Evolutionary conservation across 305 asterid genomes (phyloP).

Genomic region (Solanum hybrid): DNA sequence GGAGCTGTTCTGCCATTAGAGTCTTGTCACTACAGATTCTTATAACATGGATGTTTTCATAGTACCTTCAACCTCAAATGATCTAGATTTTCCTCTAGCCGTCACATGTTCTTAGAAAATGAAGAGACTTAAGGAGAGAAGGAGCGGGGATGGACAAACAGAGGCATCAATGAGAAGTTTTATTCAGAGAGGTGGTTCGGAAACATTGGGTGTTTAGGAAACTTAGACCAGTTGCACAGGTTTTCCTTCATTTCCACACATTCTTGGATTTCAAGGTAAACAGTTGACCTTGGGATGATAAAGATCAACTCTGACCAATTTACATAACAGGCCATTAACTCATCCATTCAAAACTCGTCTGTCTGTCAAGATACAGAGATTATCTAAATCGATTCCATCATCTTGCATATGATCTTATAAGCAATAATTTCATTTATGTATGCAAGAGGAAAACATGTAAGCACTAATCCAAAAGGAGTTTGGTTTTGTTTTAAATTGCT

Average conservation of each 20-base stretch:
- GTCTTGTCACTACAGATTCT: neutral
- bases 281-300: neutral
- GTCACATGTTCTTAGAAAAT: neutral
- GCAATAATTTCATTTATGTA: neutral
- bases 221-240: neutral
- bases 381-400: neutral
- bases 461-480: neutral
- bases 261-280: neutral
- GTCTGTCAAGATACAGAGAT: neutral
- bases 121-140: neutral
- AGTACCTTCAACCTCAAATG: neutral
- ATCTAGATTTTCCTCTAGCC: neutral
- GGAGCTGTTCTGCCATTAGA: neutral
- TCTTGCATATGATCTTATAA: neutral
- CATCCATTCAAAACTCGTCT: neutral
- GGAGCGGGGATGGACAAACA: neutral
- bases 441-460: neutral
- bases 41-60: neutral
- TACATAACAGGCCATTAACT: neutral
- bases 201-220: neutral
- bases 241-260: neutral
- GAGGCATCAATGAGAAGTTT: neutral
- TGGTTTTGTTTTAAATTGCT: neutral
- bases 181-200: neutral
- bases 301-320: neutral